A percentile compares a stretch with the other conserved stretches of the same genome.
These are phyloP conservation scores for Ophiocordyceps camponoti-rufipedis DNA, from an alignment of 2,329 filamentous ascomycete genomes.

Conservation along the genomic window DNA sequence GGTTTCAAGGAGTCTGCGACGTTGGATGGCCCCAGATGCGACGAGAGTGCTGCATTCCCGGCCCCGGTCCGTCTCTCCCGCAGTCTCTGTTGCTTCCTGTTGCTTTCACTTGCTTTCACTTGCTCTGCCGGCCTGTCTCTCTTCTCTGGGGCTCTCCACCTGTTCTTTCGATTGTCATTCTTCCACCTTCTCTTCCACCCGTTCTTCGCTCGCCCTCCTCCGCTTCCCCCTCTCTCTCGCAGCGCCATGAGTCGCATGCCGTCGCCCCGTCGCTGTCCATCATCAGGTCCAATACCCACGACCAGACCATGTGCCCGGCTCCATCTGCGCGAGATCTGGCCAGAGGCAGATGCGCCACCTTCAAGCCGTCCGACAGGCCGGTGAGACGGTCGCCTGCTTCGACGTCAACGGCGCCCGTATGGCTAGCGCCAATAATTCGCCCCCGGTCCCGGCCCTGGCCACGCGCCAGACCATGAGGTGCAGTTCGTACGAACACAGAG, in stretches of 20 bases:
- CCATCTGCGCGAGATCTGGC: not conserved
- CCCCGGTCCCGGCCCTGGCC: not conserved
- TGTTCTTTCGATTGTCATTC: too few species aligned
- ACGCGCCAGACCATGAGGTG: constrained; percentile 1
- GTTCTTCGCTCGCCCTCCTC: too few species aligned
- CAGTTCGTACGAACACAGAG: constrained; percentile 1
- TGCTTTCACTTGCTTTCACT: not conserved
- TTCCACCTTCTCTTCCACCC: too few species aligned
- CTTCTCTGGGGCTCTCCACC: too few species aligned
- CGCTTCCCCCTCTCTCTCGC: too few species aligned
- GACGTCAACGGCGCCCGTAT: not conserved
- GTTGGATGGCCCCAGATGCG: not conserved
- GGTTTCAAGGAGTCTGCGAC: constrained; percentile 1
- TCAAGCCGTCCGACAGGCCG: not conserved
- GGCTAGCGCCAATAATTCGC: not conserved
- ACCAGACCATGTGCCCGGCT: too few species aligned
- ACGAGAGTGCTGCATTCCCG: not conserved
- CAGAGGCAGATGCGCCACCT: not conserved
- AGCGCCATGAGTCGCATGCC: too few species aligned
- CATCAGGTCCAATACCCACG: too few species aligned
- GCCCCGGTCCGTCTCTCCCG: not conserved
- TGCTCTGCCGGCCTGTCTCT: too few species aligned
- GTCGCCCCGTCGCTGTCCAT: too few species aligned
- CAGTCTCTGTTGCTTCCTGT: too few species aligned
- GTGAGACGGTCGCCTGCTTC: not conserved